These are phyloP conservation scores for Tieghemiomyces parasiticus DNA, from an alignment of 192 early-diverging fungal genomes.

Conservation along the genomic window DNA sequence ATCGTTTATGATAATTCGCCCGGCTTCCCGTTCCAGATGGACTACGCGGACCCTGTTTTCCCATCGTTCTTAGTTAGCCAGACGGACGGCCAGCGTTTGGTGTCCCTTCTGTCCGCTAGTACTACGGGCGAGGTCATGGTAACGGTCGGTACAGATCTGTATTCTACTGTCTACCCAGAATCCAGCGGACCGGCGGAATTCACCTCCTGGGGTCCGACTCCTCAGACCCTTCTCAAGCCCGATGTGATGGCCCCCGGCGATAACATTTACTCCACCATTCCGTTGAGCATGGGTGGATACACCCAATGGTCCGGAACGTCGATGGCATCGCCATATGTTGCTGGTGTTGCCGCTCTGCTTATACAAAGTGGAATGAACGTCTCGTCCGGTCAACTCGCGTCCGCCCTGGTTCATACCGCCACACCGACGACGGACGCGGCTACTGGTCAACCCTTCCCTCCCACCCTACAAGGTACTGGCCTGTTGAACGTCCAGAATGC, in stretches of 20 bases:
- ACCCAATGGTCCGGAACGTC: slow-evolving; percentile 16
- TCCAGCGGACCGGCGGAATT: no score
- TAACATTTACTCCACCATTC: neutral
- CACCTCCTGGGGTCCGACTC: slow-evolving; percentile 1
- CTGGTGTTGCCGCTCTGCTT: slow-evolving; percentile 15
- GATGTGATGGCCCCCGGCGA: neutral
- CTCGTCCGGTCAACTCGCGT: no score
- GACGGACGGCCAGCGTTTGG: neutral
- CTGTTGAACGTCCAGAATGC: no score
- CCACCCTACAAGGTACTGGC: no score
- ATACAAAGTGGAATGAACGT: no score
- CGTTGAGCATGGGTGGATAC: neutral
- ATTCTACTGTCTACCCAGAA: neutral
- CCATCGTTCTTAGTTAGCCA: neutral
- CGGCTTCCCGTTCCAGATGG: neutral
- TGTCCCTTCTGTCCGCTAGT: neutral
- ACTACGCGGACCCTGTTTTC: neutral
- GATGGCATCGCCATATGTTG: slow-evolving; percentile 27
- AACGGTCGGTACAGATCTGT: neutral
- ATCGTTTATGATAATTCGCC: neutral
- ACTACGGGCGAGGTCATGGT: neutral
- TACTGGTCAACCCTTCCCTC: no score
- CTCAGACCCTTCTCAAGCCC: neutral
- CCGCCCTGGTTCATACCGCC: no score
- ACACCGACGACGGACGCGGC: no score